A percentile compares a stretch with the other conserved stretches of the same genome.
Conservation (phyloP, 371 early-diverging fungal genomes). For the Capillidium rhysosporum region DNA sequence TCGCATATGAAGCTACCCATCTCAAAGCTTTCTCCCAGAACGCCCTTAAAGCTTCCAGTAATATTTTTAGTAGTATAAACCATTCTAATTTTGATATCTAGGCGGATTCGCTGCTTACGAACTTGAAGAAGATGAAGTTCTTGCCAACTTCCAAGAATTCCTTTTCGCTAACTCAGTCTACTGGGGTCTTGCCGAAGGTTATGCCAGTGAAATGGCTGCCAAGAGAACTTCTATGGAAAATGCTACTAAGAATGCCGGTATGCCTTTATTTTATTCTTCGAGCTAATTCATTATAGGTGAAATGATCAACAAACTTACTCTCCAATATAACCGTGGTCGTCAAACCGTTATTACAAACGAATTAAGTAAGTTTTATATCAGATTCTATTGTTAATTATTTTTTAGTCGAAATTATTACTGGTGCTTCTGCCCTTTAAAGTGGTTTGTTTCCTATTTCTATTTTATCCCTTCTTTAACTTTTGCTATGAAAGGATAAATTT, state of each 20-base stretch:
- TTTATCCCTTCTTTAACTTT: not conserved
- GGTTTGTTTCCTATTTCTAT: not conserved
- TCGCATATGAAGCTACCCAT: slow-evolving; percentile 70
- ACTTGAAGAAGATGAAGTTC: slow-evolving; percentile 63
- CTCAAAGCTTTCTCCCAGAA: slow-evolving; percentile 43
- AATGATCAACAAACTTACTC: slow-evolving; percentile 47
- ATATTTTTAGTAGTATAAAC: not conserved
- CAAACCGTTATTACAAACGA: slow-evolving; percentile 96
- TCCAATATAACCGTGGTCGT: slow-evolving; percentile 87
- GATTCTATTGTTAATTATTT: slow-evolving; percentile 10
- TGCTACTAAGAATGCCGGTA: slow-evolving; percentile 96
- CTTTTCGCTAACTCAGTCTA: slow-evolving; percentile 77
- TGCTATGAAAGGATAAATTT: no score
- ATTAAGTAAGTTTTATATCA: slow-evolving; percentile 27
- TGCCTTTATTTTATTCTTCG: slow-evolving; percentile 5
- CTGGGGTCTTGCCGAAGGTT: slow-evolving; percentile 92
- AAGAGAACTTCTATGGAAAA: slow-evolving; percentile 98
- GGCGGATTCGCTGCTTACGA: slow-evolving; percentile 83
- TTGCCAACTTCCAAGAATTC: slow-evolving; percentile 84
- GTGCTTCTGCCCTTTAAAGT: slow-evolving; percentile 77
- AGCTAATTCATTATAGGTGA: slow-evolving; percentile 18
- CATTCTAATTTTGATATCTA: slow-evolving; percentile 8
- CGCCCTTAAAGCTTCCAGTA: slow-evolving; percentile 57
- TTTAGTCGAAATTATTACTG: slow-evolving; percentile 75
- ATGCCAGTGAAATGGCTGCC: slow-evolving; percentile 92